Conservation (phyloP, 2,329 filamentous ascomycete species). For the Sporothrix phasma region DNA sequence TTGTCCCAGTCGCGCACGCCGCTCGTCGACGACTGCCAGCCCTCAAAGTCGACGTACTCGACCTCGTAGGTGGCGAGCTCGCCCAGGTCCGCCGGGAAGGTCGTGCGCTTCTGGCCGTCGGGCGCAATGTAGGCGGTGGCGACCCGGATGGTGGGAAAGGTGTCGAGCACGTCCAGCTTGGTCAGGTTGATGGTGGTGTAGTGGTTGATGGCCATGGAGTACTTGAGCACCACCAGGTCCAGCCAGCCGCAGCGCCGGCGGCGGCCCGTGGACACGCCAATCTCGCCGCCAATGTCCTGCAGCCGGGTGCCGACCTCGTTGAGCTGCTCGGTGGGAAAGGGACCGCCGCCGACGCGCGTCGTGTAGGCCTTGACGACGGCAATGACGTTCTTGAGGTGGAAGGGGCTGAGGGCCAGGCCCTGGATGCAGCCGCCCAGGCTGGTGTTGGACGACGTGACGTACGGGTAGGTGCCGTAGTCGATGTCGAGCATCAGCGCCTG, state of each 20-base stretch:
- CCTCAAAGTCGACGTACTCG: conserved; percentile 57
- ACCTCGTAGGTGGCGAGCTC: conserved; percentile 49
- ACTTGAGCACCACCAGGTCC: conserved; percentile 60
- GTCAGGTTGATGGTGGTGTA: conserved; percentile 54
- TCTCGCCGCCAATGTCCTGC: conserved; percentile 26
- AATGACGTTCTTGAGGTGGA: conserved; percentile 36
- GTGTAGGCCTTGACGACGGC: conserved; percentile 59
- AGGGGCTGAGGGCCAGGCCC: conserved; percentile 24
- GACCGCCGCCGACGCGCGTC: conserved; percentile 48
- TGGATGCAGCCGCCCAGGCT: conserved; percentile 40
- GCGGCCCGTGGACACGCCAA: conserved; percentile 39
- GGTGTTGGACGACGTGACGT: conserved; percentile 48
- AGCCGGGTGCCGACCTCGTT: conserved; percentile 31
- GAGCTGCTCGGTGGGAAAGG: conserved; percentile 50
- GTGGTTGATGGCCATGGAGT: conserved; percentile 36
- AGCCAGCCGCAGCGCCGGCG: conserved; percentile 48
- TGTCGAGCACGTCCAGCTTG: conserved; percentile 60
- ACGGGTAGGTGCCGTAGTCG: conserved; percentile 50
- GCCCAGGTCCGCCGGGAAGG: conserved; percentile 53
- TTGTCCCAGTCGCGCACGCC: conserved; percentile 50
- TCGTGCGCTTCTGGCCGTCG: conserved; percentile 40
- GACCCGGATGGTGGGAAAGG: conserved; percentile 64
- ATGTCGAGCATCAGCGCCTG: conserved; percentile 38
- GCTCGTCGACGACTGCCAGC: conserved; percentile 58
- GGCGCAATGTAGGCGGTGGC: conserved; percentile 57